phyloP scores from a whole-genome alignment of 495 filamentous ascomycete species.

The Talaromyces ruber region DNA sequence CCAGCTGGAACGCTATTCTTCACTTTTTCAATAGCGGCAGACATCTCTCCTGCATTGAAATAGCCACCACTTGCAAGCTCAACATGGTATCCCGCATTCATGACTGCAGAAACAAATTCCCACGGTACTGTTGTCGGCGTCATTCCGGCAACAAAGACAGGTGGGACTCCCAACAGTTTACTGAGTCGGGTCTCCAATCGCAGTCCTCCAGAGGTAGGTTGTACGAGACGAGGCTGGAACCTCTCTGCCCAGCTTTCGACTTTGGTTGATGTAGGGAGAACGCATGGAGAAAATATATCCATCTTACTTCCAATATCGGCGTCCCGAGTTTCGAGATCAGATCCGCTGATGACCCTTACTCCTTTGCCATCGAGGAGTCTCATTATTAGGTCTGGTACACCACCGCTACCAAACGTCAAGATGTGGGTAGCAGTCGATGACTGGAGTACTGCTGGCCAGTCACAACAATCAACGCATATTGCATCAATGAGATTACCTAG shows the following conservation, averaged over 20 bases:
- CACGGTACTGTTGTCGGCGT: conserved; percentile 29
- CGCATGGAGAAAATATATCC: neutral
- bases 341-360: neutral
- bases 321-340: neutral
- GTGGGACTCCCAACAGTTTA: conserved; percentile 22
- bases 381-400: neutral
- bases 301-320: neutral
- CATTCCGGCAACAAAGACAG: conserved; percentile 35
- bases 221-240: conserved; percentile 21
- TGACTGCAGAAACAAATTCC: conserved; percentile 27
- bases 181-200: conserved; percentile 10
- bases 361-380: neutral
- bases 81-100: conserved; percentile 30
- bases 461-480: neutral
- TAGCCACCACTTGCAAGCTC: conserved; percentile 31
- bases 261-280: neutral
- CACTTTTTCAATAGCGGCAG: conserved; percentile 18
- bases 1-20: conserved; percentile 14
- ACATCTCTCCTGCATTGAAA: conserved; percentile 14
- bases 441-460: neutral
- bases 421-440: neutral
- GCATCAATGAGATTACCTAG: neutral
- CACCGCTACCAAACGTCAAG: neutral
- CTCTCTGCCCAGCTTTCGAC: conserved; percentile 50
- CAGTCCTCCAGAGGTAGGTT: neutral